Evolutionary conservation across 306 rosid species (phyloP).

Genomic region (Gastrolobium villosum): DNA sequence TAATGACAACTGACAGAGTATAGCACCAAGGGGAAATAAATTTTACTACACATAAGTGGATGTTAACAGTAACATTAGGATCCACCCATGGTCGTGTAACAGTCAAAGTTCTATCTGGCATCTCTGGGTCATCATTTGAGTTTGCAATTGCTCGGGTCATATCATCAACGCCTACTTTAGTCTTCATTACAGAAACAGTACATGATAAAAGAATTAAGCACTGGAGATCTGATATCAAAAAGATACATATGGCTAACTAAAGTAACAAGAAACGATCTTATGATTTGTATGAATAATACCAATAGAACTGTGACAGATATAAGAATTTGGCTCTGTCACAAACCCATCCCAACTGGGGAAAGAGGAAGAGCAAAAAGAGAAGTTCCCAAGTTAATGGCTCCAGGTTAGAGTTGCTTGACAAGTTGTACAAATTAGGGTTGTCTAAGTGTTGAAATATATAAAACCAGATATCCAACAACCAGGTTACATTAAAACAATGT

Average conservation of each 20-base stretch:
- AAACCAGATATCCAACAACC: background rate
- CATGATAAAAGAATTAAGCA: slow-evolving; percentile 32
- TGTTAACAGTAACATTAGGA: slow-evolving; percentile 48
- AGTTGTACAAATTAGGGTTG: background rate
- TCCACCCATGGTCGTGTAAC: slow-evolving; percentile 65
- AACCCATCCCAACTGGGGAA: background rate
- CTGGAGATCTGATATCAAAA: background rate
- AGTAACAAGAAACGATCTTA: slow-evolving; percentile 25
- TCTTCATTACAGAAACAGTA: slow-evolving; percentile 55
- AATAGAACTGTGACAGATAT: background rate
- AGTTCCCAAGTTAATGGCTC: slow-evolving; percentile 5
- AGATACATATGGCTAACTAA: background rate
- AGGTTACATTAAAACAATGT: slow-evolving; percentile 16
- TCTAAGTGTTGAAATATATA: no score
- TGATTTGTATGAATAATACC: background rate
- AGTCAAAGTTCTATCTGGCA: slow-evolving; percentile 56
- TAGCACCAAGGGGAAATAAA: slow-evolving; percentile 22
- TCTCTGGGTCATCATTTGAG: slow-evolving; percentile 59
- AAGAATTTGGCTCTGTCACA: background rate
- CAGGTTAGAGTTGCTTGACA: background rate
- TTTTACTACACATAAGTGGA: slow-evolving; percentile 49
- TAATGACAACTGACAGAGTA: slow-evolving; percentile 31
- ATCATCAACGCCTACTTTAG: slow-evolving; percentile 66
- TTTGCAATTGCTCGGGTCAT: slow-evolving; percentile 58
- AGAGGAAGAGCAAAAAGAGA: background rate